phyloP scores from a whole-genome alignment of 106 monocot species.

The Dendrobium huoshanense region DNA sequence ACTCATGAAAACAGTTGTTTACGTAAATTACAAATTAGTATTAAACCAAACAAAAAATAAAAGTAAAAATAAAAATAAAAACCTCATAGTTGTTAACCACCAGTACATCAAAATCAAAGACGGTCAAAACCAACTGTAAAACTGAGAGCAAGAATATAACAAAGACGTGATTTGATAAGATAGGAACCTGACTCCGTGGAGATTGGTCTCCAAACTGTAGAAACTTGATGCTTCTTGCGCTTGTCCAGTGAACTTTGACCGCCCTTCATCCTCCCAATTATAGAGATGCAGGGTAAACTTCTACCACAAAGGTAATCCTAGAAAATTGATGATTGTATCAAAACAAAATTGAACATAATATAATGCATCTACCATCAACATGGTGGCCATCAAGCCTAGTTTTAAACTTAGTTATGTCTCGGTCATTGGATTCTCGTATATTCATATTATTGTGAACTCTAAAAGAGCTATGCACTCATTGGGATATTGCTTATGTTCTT shows the following conservation, averaged over 20 bases:
- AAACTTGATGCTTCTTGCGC: background rate
- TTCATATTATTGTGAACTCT: background rate
- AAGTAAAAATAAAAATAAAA: background rate
- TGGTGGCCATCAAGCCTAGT: background rate
- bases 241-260: background rate
- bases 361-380: background rate
- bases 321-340: background rate
- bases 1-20: background rate
- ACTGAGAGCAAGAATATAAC: background rate
- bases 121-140: background rate
- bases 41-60: background rate
- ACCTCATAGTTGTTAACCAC: background rate
- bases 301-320: conserved; percentile 3
- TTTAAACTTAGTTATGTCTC: background rate
- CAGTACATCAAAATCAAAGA: background rate
- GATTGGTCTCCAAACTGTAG: conserved; percentile 4
- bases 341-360: background rate
- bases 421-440: background rate
- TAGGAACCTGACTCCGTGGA: conserved; percentile 2
- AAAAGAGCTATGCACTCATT: background rate
- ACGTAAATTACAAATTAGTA: background rate
- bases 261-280: background rate
- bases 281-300: background rate
- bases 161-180: background rate
- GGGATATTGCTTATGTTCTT: too few relatives aligned